Conservation (phyloP, 495 filamentous ascomycete species). For the Jackrogersella multiformis region DNA sequence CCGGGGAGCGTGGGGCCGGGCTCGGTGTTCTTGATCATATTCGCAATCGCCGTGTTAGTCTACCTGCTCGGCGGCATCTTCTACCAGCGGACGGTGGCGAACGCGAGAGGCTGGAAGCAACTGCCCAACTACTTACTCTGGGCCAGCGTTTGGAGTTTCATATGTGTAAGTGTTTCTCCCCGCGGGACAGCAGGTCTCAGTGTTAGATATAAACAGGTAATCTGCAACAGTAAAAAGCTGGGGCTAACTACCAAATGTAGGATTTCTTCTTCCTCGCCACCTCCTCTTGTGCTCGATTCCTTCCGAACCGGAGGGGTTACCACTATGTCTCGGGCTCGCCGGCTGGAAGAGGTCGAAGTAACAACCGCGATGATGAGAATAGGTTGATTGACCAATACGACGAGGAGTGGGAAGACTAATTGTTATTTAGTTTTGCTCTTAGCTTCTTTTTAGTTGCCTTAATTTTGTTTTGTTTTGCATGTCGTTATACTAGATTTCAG, state of each 20-base stretch:
- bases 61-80: conserved; percentile 93
- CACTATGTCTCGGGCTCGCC: conserved; percentile 62
- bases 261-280: conserved; percentile 83
- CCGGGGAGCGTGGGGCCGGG: conserved; percentile 78
- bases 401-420: conserved; percentile 81
- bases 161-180: conserved; percentile 70
- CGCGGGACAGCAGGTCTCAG: not conserved
- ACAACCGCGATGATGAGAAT: conserved; percentile 81
- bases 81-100: conserved; percentile 93
- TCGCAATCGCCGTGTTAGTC: conserved; percentile 80
- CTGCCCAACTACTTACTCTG: conserved; percentile 94
- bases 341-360: conserved; percentile 55
- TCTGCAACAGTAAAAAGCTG: not conserved
- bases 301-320: conserved; percentile 72
- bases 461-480: conserved; percentile 3
- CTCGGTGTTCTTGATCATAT: conserved; percentile 93
- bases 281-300: conserved; percentile 74
- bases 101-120: conserved; percentile 94
- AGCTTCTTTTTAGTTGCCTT: not conserved
- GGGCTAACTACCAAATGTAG: conserved; percentile 56
- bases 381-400: conserved; percentile 94
- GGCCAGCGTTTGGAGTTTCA: conserved; percentile 84
- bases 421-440: not conserved
- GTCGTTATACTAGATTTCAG: conserved; percentile 9
- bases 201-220: not conserved